A percentile compares a stretch with the other conserved stretches of the same genome.
These are phyloP conservation scores for Rhododendron vialii DNA, from an alignment of 148 eudicot species.

Conservation along the genomic window DNA sequence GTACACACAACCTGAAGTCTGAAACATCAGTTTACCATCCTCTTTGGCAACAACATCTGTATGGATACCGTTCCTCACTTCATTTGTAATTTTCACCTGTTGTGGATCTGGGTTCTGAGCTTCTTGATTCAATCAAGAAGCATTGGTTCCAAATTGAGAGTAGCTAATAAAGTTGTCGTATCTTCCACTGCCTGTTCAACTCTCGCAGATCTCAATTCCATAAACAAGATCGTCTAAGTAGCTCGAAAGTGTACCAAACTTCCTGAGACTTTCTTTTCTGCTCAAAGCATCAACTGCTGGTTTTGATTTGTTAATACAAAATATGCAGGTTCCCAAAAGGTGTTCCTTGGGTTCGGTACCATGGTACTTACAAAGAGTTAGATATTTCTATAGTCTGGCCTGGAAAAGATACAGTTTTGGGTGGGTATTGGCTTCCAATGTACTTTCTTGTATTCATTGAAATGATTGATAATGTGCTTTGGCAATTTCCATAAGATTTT, in stretches of 20 bases:
- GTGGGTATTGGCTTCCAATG: constrained; percentile 34
- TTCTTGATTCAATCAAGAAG: background rate
- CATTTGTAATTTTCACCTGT: background rate
- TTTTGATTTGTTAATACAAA: background rate
- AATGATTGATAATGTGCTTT: background rate
- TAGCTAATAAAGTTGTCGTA: background rate
- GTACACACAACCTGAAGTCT: background rate
- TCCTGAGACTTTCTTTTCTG: background rate
- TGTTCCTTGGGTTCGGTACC: constrained; percentile 89
- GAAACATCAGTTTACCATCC: background rate
- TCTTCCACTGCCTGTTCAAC: background rate
- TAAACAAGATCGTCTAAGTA: background rate
- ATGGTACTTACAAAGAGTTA: constrained; percentile 71
- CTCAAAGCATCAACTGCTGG: background rate
- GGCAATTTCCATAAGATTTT: background rate
- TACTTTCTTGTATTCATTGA: background rate
- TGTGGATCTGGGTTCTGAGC: background rate
- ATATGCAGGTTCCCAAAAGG: constrained; percentile 78
- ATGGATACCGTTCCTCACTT: background rate
- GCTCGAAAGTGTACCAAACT: background rate
- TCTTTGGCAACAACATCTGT: background rate
- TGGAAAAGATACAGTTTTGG: constrained; percentile 76
- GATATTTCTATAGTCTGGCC: constrained; percentile 76
- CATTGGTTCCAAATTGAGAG: background rate
- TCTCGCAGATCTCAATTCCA: background rate